Base-by-base conservation (phyloP, 23 red algal species). In the Gracilariopsis chorda region DNA sequence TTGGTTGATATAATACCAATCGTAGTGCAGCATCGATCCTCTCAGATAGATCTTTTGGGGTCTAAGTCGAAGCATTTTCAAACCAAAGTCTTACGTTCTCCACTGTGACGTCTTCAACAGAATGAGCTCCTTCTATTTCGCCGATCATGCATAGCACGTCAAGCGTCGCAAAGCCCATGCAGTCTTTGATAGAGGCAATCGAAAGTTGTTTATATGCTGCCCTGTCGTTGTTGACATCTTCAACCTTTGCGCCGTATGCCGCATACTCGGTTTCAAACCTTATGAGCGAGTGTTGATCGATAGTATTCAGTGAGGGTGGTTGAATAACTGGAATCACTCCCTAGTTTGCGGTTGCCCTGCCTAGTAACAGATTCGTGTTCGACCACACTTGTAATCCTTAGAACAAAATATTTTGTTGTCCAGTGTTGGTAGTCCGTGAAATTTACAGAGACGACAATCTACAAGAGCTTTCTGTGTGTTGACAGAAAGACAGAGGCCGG, bases 231-330 rank as follows among this genome's bases (percentile, higher is more conserved):
- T 80, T 80, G 7, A 80, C 51, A 45, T 55, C 75, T 21, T 36
- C 51, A 16, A 80, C 9, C 30, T 57, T 51, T 14, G 32, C 43
- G 13, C 32, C 16, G 43, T 80, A 57, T 16, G 75, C 75, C 6
- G 42, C 19, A 44, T 53, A 80, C 8, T 10, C 75, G 17, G 51
- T 57, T 36, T 69, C 81, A 41, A 86, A 51, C 40, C 70, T 46
- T 19, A 86, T 72, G 19, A 86, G 60, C 19, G 56, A 51, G 28
- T 56, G 60, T 32, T 86, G 81, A 72, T 69, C 48, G 20, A 86
- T 24, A 17, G 33, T 30, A 24, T 69, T 49, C 29, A 86, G 33
- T 13, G 60, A 17, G n/a, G 81, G 81, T 30, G 81, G 41, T 24
- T 51, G 55, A 52, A 86, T 39, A 29, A 56, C 25, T 37, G 81